These are phyloP conservation scores for Aciculosporium take DNA, from an alignment of 2,329 filamentous ascomycete species.

Conservation along the genomic window DNA sequence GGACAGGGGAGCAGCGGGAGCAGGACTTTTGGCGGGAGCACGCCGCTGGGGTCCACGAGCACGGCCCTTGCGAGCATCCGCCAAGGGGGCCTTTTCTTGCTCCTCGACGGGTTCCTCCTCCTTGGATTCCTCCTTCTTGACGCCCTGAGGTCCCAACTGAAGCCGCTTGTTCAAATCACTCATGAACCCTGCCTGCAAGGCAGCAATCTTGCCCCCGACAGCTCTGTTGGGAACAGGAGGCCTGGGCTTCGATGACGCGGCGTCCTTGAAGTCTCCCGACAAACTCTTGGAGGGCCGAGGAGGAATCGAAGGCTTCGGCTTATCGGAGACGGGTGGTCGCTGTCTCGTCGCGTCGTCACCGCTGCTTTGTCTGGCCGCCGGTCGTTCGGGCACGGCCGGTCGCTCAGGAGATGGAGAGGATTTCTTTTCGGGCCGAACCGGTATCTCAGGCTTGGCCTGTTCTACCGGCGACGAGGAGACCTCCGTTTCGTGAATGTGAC, in stretches of 20 bases:
- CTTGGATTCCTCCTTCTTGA: constrained; percentile 56
- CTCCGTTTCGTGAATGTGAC: constrained; percentile 63
- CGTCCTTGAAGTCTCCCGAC: constrained; percentile 26
- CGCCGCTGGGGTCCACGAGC: constrained; percentile 77
- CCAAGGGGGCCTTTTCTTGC: constrained; percentile 63
- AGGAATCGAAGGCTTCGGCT: constrained; percentile 48
- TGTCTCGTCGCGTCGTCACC: constrained; percentile 22
- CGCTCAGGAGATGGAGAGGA: constrained; percentile 23
- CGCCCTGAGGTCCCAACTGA: constrained; percentile 67
- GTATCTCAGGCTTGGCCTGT: constrained; percentile 16
- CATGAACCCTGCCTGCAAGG: constrained; percentile 82
- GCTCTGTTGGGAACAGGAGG: constrained; percentile 65
- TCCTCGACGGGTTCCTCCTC: constrained; percentile 41
- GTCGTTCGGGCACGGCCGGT: constrained; percentile 35
- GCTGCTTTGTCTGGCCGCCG: constrained; percentile 33
- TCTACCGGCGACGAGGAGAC: constrained; percentile 30
- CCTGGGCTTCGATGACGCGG: constrained; percentile 52
- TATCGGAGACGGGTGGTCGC: constrained; percentile 33
- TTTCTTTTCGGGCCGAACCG: constrained; percentile 24
- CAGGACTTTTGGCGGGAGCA: constrained; percentile 41
- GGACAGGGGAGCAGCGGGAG: constrained; percentile 19
- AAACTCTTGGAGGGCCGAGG: constrained; percentile 42
- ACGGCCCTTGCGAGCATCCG: constrained; percentile 78
- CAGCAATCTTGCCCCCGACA: constrained; percentile 73
- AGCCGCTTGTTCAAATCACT: constrained; percentile 84